Percentiles rank a stretch among this genome's conserved stretches.
Evolutionary conservation across 208 protist genomes (phyloP).

Genomic region (Strigomonas galati): DNA sequence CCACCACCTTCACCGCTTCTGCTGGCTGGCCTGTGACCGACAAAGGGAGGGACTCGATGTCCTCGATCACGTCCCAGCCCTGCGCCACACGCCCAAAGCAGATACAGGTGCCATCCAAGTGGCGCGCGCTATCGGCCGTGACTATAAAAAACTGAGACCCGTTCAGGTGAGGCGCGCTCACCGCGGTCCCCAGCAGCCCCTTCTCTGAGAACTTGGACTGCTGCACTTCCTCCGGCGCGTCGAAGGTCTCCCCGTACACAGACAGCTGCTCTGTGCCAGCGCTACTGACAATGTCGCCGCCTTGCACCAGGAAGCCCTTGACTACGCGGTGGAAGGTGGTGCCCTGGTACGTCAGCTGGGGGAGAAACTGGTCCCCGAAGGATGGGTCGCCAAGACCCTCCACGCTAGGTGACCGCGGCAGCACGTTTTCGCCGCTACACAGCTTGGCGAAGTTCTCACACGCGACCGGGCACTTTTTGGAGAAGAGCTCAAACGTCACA

Average conservation of each 20-base stretch:
- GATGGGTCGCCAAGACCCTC: conserved; percentile 60
- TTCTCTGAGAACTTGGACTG: conserved; percentile 70
- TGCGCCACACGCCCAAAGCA: conserved; percentile 92
- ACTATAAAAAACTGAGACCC: conserved; percentile 93
- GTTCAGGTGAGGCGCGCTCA: conserved; percentile 96
- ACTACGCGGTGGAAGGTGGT: conserved; percentile 93
- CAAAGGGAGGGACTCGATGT: conserved; percentile 64
- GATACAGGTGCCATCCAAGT: conserved; percentile 93
- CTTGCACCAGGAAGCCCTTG: conserved; percentile 90
- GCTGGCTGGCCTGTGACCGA: conserved; percentile 37
- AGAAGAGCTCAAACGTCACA: conserved; percentile 80
- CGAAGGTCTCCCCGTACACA: conserved; percentile 95
- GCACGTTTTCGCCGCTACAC: conserved; percentile 84
- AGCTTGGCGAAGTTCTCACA: conserved; percentile 87
- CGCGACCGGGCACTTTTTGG: conserved; percentile 66
- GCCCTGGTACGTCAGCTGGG: conserved; percentile 87
- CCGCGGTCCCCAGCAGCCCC: conserved; percentile 97
- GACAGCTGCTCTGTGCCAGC: conserved; percentile 94
- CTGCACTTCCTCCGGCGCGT: conserved; percentile 95
- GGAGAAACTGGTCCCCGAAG: conserved; percentile 77
- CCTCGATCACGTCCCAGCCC: conserved; percentile 78
- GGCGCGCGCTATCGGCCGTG: conserved; percentile 55
- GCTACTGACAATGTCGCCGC: conserved; percentile 76
- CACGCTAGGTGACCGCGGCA: conserved; percentile 46
- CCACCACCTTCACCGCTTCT: conserved; percentile 47